Conservation (phyloP, 371 early-diverging fungal genomes). For the Apophysomyces variabilis region DNA sequence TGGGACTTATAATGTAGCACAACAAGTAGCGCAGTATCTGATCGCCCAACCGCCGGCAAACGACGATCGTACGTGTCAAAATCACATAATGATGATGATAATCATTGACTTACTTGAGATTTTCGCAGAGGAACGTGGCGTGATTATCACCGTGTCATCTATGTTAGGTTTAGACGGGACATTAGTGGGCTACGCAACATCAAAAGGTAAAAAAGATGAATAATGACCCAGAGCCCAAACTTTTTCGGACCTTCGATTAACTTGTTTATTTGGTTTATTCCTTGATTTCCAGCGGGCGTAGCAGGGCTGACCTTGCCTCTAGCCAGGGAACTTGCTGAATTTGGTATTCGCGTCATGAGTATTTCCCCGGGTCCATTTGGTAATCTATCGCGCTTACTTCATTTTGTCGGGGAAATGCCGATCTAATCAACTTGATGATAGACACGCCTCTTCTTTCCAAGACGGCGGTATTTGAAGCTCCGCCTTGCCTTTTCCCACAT, state of each 20-base stretch:
- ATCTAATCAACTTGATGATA: constrained; percentile 3
- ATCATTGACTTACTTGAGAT: background rate
- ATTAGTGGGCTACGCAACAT: constrained; percentile 56
- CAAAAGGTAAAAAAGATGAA: constrained; percentile 51
- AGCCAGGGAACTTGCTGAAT: constrained; percentile 58
- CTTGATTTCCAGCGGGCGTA: constrained; percentile 43
- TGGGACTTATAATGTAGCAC: constrained; percentile 65
- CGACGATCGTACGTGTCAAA: constrained; percentile 34
- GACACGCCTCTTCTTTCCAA: constrained; percentile 42
- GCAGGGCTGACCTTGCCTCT: constrained; percentile 65
- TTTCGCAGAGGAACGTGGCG: constrained; percentile 55
- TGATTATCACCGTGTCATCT: constrained; percentile 62
- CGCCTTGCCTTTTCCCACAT: constrained; percentile 44
- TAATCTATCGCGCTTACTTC: constrained; percentile 17
- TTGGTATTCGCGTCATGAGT: constrained; percentile 61
- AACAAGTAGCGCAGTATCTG: constrained; percentile 55
- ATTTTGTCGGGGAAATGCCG: background rate
- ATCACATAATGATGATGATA: too few species aligned
- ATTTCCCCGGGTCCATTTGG: constrained; percentile 67
- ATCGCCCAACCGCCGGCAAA: constrained; percentile 42
- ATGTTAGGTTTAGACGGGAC: constrained; percentile 59
- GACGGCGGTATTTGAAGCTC: background rate
- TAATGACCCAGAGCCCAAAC: too few species aligned
- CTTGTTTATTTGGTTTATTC: too few species aligned
- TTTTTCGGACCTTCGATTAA: too few species aligned